phyloP scores from a whole-genome alignment of 768 basidiomycete genomes.

The Lactarius indigo region DNA sequence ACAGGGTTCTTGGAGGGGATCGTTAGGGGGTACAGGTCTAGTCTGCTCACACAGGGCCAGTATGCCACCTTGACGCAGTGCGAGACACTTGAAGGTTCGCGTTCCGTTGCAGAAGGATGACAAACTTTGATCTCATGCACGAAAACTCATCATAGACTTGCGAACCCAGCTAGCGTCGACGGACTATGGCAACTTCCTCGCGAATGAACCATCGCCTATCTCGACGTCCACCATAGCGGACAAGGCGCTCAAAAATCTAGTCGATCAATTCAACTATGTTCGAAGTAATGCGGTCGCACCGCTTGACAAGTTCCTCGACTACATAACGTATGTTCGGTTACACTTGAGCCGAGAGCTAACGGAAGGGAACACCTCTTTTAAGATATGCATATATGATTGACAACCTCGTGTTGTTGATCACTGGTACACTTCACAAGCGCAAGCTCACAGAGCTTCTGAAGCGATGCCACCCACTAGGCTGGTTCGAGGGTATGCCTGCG shows the following conservation, averaged over 20 bases:
- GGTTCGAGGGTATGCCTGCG: slow-evolving; percentile 98
- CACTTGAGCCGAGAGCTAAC: background rate
- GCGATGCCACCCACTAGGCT: slow-evolving; percentile 93
- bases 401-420: slow-evolving; percentile 96
- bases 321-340: slow-evolving; percentile 77
- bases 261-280: slow-evolving; percentile 96
- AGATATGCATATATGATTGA: slow-evolving; percentile 99
- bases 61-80: slow-evolving; percentile 95
- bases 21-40: slow-evolving; percentile 90
- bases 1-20: slow-evolving; percentile 78
- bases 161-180: slow-evolving; percentile 93
- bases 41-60: slow-evolving; percentile 82
- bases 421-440: slow-evolving; percentile 93
- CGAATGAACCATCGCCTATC: slow-evolving; percentile 91
- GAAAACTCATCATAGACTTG: slow-evolving; percentile 57
- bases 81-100: slow-evolving; percentile 90
- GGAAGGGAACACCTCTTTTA: slow-evolving; percentile 16
- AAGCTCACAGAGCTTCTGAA: slow-evolving; percentile 96
- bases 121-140: background rate
- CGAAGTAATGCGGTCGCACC: slow-evolving; percentile 89
- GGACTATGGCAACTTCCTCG: slow-evolving; percentile 97
- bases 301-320: slow-evolving; percentile 89
- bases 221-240: slow-evolving; percentile 95
- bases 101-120: background rate
- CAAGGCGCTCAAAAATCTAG: slow-evolving; percentile 91